Evolutionary conservation across 805 yeast species (phyloP), one percentile per base, ranked within the genome.

Genomic region (Yamadazyma takamatsuzukensis): DNA sequence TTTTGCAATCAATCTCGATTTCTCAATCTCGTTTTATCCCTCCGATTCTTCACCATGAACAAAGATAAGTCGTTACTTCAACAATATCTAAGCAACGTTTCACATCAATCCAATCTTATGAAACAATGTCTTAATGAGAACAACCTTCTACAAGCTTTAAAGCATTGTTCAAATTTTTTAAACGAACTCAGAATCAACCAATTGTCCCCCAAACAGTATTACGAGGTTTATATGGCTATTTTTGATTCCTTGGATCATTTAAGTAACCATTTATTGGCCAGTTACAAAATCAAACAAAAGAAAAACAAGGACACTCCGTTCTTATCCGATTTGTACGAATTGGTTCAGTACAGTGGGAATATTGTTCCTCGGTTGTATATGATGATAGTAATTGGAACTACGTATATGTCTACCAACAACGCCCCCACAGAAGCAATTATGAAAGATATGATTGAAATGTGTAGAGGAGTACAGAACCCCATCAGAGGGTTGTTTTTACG

Each of bases 371-470:
- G 98, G 37, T 64, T 93, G 35, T 93, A 93, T 54, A 68, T 93
- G 60, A 87, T 93, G 97, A 83, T 93, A 26, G 90, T 95, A 2
- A 90, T 93, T 11, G 98, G 98, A 6, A 78, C 94, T 1, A 87
- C 86, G 3, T 88, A 83, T 61, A 78, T 90, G 81, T 65, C 83
- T 6, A 70, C 80, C 7, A 73, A 80, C 1, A 86, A 79, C 34
- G 80, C 95, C 0, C 95, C 97, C 0, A 72, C 77, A 21, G 76
- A 76, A 49, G 97, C 88, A 43, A 82, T 93, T 32, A 74, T 90
- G 78, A 85, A 83, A 56, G 98, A 93, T 54, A 83, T 93, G 95
- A 81, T 90, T 49, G 98, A 93, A 57, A 93, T 93, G 98, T 82
- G 95, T 44, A 74, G 95, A 25, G 98, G 97, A 11, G 95, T 90